Percentiles rank a stretch among this genome's conserved stretches.
Conservation (phyloP, 1,139 yeast species). For the Geotrichum klebahnii region DNA sequence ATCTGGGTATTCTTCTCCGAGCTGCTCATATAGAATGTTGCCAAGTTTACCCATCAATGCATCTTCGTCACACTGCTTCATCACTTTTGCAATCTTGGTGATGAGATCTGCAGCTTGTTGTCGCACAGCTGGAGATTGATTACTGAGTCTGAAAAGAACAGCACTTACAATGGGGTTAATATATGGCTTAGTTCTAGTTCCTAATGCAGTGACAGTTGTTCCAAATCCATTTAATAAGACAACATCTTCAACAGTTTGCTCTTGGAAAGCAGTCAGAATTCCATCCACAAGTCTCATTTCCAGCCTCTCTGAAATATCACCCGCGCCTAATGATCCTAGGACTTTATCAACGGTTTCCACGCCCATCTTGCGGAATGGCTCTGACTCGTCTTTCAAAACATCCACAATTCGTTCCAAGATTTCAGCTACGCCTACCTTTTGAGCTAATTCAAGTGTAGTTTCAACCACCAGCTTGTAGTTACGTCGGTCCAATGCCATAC, state of each 20-base stretch:
- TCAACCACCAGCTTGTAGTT: slow-evolving; percentile 62
- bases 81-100: slow-evolving; percentile 60
- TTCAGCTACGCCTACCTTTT: slow-evolving; percentile 61
- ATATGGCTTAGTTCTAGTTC: slow-evolving; percentile 67
- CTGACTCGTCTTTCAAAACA: slow-evolving; percentile 76
- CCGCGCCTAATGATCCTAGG: slow-evolving; percentile 46
- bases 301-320: slow-evolving; percentile 52
- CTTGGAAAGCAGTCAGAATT: slow-evolving; percentile 76
- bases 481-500: slow-evolving; percentile 49
- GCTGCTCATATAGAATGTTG: slow-evolving; percentile 76
- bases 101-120: slow-evolving; percentile 85
- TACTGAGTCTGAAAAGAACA: slow-evolving; percentile 67
- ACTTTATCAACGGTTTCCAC: slow-evolving; percentile 61
- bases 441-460: slow-evolving; percentile 65
- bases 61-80: slow-evolving; percentile 63
- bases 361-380: slow-evolving; percentile 73
- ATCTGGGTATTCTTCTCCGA: slow-evolving; percentile 94
- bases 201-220: slow-evolving; percentile 61
- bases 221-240: slow-evolving; percentile 64
- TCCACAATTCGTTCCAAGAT: slow-evolving; percentile 56
- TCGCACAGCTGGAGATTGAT: slow-evolving; percentile 67
- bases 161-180: slow-evolving; percentile 71
- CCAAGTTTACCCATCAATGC: slow-evolving; percentile 64
- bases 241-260: slow-evolving; percentile 56
- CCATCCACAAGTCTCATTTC: slow-evolving; percentile 78